phyloP scores from a whole-genome alignment of 495 filamentous ascomycete species.

The Trichoderma gamsii region DNA sequence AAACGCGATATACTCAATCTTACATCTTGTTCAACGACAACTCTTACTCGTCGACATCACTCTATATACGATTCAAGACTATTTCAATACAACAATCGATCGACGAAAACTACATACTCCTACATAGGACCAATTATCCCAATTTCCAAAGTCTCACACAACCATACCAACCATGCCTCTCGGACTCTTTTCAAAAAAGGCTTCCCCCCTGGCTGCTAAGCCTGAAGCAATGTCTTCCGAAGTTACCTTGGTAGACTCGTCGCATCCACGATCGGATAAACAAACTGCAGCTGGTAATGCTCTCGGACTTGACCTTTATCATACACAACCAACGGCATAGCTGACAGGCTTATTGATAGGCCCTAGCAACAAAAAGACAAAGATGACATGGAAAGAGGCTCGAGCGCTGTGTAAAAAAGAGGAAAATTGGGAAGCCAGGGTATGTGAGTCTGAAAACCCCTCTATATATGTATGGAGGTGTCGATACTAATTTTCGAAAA shows the following conservation, averaged over 20 bases:
- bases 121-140: background rate
- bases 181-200: background rate
- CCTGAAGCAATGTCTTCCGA: constrained; percentile 1
- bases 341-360: background rate
- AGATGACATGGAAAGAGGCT: constrained; percentile 10
- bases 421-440: background rate
- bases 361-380: background rate
- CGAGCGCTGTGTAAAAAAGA: background rate
- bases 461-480: background rate
- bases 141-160: background rate
- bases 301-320: background rate
- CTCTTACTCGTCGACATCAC: too few relatives aligned
- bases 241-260: background rate
- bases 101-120: background rate
- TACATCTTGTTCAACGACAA: too few relatives aligned
- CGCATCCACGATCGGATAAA: background rate
- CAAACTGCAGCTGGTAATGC: background rate
- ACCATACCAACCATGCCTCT: background rate
- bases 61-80: too few relatives aligned
- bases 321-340: background rate
- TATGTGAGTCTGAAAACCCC: background rate
- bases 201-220: background rate
- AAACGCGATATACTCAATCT: too few relatives aligned
- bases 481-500: background rate
- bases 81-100: too few relatives aligned